These are phyloP conservation scores for Mortierella sp. DNA, from an alignment of 371 early-diverging fungal genomes.

Conservation along the genomic window DNA sequence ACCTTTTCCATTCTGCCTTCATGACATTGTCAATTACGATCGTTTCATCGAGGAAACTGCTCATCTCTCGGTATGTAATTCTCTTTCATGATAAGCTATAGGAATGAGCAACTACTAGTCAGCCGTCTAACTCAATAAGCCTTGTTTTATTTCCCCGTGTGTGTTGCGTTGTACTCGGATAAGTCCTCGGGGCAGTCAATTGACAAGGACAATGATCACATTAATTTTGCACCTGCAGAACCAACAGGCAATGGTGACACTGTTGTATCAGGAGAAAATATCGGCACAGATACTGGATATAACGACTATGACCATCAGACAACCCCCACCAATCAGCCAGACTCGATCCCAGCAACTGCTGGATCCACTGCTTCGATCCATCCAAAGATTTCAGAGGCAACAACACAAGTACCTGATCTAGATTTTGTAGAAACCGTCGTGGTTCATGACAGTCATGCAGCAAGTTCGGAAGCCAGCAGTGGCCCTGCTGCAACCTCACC, in stretches of 20 bases:
- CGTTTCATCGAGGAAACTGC: neutral
- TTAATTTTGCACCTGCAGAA: neutral
- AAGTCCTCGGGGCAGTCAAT: neutral
- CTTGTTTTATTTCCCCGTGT: too few species aligned
- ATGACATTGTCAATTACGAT: neutral
- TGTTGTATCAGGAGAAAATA: neutral
- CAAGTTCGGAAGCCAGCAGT: neutral
- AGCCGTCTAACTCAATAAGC: neutral
- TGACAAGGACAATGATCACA: slow-evolving; percentile 13
- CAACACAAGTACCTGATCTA: neutral
- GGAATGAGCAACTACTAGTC: too few species aligned
- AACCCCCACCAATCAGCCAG: slow-evolving; percentile 10
- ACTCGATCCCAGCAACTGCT: slow-evolving; percentile 14
- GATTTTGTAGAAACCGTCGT: slow-evolving; percentile 3
- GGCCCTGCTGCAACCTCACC: neutral
- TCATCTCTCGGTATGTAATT: neutral
- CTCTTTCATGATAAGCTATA: too few species aligned
- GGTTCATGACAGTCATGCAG: neutral
- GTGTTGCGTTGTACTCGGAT: too few species aligned
- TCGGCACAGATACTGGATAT: neutral
- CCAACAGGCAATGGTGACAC: neutral
- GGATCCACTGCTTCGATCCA: slow-evolving; percentile 32
- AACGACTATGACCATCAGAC: slow-evolving; percentile 2
- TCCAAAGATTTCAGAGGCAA: neutral
- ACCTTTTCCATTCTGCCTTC: slow-evolving; percentile 14